Evolutionary conservation across 176 grass and related monocot species (phyloP).

Genomic region (Luzula sylvatica): DNA sequence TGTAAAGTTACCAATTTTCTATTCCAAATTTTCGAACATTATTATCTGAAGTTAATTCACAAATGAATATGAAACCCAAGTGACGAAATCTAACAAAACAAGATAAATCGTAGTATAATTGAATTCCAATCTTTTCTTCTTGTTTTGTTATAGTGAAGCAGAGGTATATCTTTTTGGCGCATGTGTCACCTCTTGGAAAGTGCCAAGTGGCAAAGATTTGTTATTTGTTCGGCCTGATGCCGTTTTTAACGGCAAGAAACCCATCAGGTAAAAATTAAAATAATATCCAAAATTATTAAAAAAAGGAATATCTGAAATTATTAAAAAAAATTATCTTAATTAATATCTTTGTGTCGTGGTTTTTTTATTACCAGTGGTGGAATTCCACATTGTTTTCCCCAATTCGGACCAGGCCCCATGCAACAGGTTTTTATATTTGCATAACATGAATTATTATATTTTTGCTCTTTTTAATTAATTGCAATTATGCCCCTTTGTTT

Average conservation of each 20-base stretch:
- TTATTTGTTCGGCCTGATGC: slow-evolving; percentile 95
- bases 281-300: slow-evolving; percentile 12
- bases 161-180: slow-evolving; percentile 88
- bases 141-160: slow-evolving; percentile 48
- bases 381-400: slow-evolving; percentile 97
- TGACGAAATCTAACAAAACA: background rate
- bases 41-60: no score
- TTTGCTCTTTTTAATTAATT: background rate
- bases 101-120: background rate
- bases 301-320: slow-evolving; percentile 12
- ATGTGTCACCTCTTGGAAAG: slow-evolving; percentile 84
- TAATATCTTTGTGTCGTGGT: background rate
- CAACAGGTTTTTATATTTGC: slow-evolving; percentile 52
- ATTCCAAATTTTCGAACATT: background rate
- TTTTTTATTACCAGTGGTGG: slow-evolving; percentile 66
- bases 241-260: slow-evolving; percentile 82
- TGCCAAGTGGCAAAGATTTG: slow-evolving; percentile 62
- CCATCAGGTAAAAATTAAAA: slow-evolving; percentile 56
- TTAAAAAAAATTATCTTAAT: no score
- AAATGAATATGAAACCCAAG: no score
- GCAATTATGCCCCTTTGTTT: background rate
- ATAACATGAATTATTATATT: slow-evolving; percentile 6
- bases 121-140: background rate
- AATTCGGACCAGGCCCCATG: slow-evolving; percentile 85
- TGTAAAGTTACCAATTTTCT: background rate